These are phyloP conservation scores for Omphalotus olearius DNA, from an alignment of 1,284 basidiomycete species.

Conservation along the genomic window DNA sequence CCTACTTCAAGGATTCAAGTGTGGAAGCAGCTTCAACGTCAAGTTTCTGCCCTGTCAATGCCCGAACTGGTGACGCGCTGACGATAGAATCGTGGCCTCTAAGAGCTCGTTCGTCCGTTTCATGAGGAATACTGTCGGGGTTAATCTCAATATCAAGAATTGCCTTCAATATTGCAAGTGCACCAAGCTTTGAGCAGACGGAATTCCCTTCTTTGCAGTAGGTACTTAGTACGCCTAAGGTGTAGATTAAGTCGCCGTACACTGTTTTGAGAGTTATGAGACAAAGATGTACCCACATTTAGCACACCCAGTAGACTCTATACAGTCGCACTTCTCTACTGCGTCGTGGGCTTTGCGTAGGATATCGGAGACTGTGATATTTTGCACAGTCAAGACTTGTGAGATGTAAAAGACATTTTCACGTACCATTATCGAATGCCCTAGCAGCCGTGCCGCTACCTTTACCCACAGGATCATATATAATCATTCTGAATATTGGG, in stretches of 20 bases:
- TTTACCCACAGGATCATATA: constrained; percentile 75
- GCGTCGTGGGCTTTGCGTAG: constrained; percentile 59
- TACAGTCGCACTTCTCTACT: constrained; percentile 68
- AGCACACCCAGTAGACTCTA: constrained; percentile 56
- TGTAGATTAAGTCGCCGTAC: not conserved
- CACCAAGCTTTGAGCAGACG: constrained; percentile 72
- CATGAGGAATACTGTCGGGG: constrained; percentile 35
- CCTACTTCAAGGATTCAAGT: too few species aligned
- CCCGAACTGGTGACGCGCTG: constrained; percentile 45
- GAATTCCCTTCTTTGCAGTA: constrained; percentile 64
- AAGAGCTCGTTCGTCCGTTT: constrained; percentile 21
- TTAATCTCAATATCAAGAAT: constrained; percentile 57
- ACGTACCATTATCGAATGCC: constrained; percentile 78
- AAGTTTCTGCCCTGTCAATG: constrained; percentile 18
- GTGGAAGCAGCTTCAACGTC: not conserved
- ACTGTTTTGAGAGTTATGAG: not conserved
- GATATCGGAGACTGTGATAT: constrained; percentile 51
- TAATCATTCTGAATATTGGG: constrained; percentile 57
- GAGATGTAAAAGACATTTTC: constrained; percentile 3
- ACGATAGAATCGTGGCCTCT: constrained; percentile 46
- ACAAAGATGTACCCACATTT: constrained; percentile 47
- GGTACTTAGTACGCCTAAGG: constrained; percentile 57
- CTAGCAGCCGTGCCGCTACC: constrained; percentile 72
- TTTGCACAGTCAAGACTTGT: constrained; percentile 6
- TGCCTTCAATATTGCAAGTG: constrained; percentile 58